Evolutionary conservation across 2,329 filamentous ascomycete genomes (phyloP).

Genomic region (Esteya vermicola): DNA sequence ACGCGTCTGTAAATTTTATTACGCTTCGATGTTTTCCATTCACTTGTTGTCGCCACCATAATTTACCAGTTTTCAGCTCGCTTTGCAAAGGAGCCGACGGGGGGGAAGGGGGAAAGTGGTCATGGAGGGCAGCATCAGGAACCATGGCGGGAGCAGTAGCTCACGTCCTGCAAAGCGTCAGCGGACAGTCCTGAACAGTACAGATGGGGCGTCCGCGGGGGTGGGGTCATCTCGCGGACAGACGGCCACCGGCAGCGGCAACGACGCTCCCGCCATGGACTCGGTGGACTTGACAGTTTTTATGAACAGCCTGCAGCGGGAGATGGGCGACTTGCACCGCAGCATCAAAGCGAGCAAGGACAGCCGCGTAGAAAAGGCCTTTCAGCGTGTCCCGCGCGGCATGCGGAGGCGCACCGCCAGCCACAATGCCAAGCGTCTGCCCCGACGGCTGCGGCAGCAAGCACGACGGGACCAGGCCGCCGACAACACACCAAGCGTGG

Average conservation of each 20-base stretch:
- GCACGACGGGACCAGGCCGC: constrained; percentile 66
- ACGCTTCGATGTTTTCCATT: too few relatives aligned
- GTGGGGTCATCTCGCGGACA: background rate
- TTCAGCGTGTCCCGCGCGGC: constrained; percentile 77
- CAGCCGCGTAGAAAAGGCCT: constrained; percentile 47
- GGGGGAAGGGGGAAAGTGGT: too few relatives aligned
- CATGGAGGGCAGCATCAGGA: background rate
- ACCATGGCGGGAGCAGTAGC: background rate
- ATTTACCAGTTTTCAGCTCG: too few relatives aligned
- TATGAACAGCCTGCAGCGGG: constrained; percentile 71
- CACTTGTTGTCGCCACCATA: too few relatives aligned
- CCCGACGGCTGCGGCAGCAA: constrained; percentile 56
- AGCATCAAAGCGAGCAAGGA: constrained; percentile 55
- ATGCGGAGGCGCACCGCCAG: constrained; percentile 80
- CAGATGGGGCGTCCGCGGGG: background rate
- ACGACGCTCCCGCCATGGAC: constrained; percentile 34
- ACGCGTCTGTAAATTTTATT: too few relatives aligned
- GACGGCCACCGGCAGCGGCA: background rate
- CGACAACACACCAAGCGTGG: constrained; percentile 79
- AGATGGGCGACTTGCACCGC: constrained; percentile 72
- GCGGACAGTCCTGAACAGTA: constrained; percentile 1
- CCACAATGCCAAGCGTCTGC: constrained; percentile 86
- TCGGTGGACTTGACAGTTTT: constrained; percentile 78
- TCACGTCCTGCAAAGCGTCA: constrained; percentile 1
- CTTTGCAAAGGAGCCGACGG: too few relatives aligned